Evolutionary conservation across 1,284 basidiomycete genomes (phyloP), one percentile per base, ranked within the genome.

Genomic region (Tremellales sp.): DNA sequence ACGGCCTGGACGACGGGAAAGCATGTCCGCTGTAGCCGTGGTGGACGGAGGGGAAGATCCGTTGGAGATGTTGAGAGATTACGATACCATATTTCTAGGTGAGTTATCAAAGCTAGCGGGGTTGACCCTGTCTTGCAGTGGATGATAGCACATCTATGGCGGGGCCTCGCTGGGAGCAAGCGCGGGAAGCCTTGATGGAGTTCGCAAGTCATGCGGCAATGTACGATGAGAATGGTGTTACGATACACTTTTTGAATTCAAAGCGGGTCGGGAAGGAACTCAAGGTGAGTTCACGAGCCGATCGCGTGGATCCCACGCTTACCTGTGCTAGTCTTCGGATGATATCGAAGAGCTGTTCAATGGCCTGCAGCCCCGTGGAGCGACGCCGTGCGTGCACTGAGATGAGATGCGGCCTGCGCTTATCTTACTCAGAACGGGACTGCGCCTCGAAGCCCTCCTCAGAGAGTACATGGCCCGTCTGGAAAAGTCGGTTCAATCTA

Each of bases 201-300:
- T 63, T 73, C 12, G 68, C 67, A 4, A 57, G 58, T 28, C 57
- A 60, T 22, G 69, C 68, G 5, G 59, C 66, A 2, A 22, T 43
- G 24, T 69, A 70, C 46, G 65, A 69, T 43, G 58, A 65, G 28
- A 58, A 70, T 43, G 68, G 70, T 2, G 49, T 74, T 13, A 71
- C 72, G 44, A 51, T 73, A 14, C 64, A 69, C 47, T 73, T 74
- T 41, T 45, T 72, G 32, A 74, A 74, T 53, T 62, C 57, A 27
- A 65, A 65, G 45, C 54, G 63, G 1, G 61, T 66, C n/a, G 72
- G 71, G 13, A 61, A 62, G 39, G 63, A 63, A 40, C 48, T 71
- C 33, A 59, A 46, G 40, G 60, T 61, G 43, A 50, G 59, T 48
- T 9, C 7, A 1, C 8, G 8, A 13, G 42, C 53, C 19, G 54